Evolutionary conservation across 306 rosid species (phyloP).

Genomic region (Medicago lupulina): DNA sequence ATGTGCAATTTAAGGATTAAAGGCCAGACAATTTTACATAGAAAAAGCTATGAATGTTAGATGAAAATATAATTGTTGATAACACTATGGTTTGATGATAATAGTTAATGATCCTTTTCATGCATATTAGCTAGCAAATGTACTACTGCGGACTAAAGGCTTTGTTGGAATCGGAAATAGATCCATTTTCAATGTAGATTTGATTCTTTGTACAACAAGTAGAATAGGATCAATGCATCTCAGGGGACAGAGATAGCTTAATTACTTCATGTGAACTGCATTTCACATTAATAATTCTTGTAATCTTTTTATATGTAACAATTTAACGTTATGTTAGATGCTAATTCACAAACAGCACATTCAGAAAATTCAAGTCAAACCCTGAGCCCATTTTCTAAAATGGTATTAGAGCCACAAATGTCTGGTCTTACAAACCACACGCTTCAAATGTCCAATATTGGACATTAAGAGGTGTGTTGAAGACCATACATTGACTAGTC

Average conservation of each 20-base stretch:
- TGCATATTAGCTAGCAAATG: constrained; percentile 5
- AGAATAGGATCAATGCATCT: not conserved
- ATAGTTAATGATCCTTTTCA: not conserved
- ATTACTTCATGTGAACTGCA: not conserved
- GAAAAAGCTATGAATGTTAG: constrained; percentile 3
- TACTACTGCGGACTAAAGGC: not conserved
- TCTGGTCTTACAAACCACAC: not conserved
- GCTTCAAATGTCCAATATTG: not conserved
- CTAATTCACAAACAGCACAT: not conserved
- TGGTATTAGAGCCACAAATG: not conserved
- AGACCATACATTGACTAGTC: too few species aligned
- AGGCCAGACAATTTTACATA: constrained; percentile 3
- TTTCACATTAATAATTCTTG: not conserved
- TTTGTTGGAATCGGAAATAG: not conserved
- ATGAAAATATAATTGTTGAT: not conserved
- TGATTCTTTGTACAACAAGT: not conserved
- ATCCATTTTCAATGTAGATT: not conserved
- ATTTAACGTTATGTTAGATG: not conserved
- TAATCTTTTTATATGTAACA: not conserved
- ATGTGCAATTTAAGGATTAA: constrained; percentile 16
- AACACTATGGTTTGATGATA: not conserved
- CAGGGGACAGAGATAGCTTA: not conserved
- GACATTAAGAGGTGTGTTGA: not conserved
- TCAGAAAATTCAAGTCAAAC: not conserved
- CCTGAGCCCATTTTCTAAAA: not conserved